phyloP scores from a whole-genome alignment of 2,329 filamentous ascomycete genomes.

The Monosporascus sp. region DNA sequence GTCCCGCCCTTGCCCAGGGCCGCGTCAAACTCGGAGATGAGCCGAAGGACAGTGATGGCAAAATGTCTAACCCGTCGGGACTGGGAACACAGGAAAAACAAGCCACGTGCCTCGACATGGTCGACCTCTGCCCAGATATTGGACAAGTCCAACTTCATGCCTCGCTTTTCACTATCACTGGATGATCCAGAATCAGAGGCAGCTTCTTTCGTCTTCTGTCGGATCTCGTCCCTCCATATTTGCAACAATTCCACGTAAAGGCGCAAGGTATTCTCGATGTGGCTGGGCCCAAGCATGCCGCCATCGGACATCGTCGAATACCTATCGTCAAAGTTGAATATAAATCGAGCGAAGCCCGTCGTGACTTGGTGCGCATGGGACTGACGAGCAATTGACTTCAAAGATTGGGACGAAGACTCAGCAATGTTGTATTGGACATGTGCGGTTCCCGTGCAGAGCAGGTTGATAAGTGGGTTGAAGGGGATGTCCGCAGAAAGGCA shows the following conservation, averaged over 20 bases:
- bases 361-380: slow-evolving; percentile 92
- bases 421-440: slow-evolving; percentile 93
- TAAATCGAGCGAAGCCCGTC: slow-evolving; percentile 93
- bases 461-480: slow-evolving; percentile 88
- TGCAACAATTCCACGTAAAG: slow-evolving; percentile 90
- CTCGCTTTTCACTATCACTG: slow-evolving; percentile 61
- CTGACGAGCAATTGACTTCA: slow-evolving; percentile 93
- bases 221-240: slow-evolving; percentile 98
- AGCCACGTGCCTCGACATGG: slow-evolving; percentile 89
- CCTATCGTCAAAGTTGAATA: slow-evolving; percentile 96
- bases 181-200: slow-evolving; percentile 60
- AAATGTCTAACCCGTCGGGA: slow-evolving; percentile 84
- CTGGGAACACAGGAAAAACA: slow-evolving; percentile 97
- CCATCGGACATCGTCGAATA: slow-evolving; percentile 98
- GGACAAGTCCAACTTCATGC: slow-evolving; percentile 76
- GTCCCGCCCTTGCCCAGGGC: slow-evolving; percentile 67
- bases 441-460: slow-evolving; percentile 92
- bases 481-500: slow-evolving; percentile 87
- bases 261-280: slow-evolving; percentile 89
- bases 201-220: slow-evolving; percentile 73
- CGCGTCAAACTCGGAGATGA: slow-evolving; percentile 90
- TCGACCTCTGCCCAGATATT: slow-evolving; percentile 91
- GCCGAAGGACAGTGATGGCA: slow-evolving; percentile 83
- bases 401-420: slow-evolving; percentile 80
- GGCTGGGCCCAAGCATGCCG: slow-evolving; percentile 86